Evolutionary conservation across 495 filamentous ascomycete genomes (phyloP).

Genomic region (Penicillium coprophilum): DNA sequence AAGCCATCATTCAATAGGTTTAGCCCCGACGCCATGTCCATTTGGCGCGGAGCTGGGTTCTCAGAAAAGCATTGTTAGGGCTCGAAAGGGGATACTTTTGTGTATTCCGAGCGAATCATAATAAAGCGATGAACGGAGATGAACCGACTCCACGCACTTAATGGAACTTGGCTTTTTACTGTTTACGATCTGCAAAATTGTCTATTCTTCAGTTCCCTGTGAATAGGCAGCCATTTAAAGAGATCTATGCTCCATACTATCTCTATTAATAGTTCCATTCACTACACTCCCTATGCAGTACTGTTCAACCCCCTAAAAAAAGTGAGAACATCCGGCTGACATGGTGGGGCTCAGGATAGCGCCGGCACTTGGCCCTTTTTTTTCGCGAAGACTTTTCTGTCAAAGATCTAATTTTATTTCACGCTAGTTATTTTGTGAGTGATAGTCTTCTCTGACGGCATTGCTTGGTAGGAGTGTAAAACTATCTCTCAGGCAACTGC

Average conservation of each 20-base stretch:
- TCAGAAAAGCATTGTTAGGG: constrained; percentile 27
- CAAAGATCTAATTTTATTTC: constrained; percentile 6
- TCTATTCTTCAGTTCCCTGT: neutral
- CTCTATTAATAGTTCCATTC: too few species aligned
- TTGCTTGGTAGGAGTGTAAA: neutral
- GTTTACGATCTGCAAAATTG: neutral
- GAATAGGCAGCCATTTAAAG: neutral
- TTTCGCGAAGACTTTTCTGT: constrained; percentile 1
- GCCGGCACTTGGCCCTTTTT: constrained; percentile 18
- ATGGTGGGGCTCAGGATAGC: constrained; percentile 26
- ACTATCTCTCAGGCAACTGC: too few species aligned
- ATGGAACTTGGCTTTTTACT: constrained; percentile 14
- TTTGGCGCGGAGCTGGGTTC: constrained; percentile 18
- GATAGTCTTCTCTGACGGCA: neutral
- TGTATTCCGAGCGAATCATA: constrained; percentile 11
- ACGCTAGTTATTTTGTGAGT: neutral
- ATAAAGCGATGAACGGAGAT: constrained; percentile 1
- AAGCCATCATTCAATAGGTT: constrained; percentile 3
- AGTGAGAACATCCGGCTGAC: constrained; percentile 18
- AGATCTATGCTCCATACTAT: neutral
- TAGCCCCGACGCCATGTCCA: constrained; percentile 15
- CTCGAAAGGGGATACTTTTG: constrained; percentile 18
- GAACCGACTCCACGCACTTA: constrained; percentile 13
- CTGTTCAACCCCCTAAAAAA: neutral
- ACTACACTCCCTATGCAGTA: too few species aligned